Evolutionary conservation across 441 rosid species (phyloP).

Genomic region (Erysimum cheiri): DNA sequence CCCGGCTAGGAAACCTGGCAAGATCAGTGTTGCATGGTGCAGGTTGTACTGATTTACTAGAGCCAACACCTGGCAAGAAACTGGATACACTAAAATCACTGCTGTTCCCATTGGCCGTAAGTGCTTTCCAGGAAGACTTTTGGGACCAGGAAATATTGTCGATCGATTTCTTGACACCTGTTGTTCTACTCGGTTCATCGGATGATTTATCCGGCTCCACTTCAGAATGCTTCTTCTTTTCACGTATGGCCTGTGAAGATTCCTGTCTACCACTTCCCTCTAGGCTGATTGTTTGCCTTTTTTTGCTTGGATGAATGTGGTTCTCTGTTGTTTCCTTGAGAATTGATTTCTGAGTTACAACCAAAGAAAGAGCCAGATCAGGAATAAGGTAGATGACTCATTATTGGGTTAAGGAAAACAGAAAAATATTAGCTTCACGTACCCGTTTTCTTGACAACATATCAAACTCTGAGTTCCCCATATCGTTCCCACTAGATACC

Average conservation of each 20-base stretch:
- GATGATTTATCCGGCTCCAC: constrained; percentile 24
- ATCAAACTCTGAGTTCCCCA: constrained; percentile 30
- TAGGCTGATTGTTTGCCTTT: constrained; percentile 40
- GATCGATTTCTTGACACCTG: constrained; percentile 39
- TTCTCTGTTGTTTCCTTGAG: constrained; percentile 39
- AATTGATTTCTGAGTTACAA: constrained; percentile 52
- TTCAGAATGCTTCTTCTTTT: constrained; percentile 40
- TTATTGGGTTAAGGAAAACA: background rate
- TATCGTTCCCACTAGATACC: constrained; percentile 46
- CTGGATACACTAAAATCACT: constrained; percentile 55
- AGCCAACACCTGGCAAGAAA: constrained; percentile 45
- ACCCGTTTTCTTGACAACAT: constrained; percentile 54
- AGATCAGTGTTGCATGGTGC: constrained; percentile 31
- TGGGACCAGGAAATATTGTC: constrained; percentile 58
- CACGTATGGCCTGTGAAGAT: constrained; percentile 33
- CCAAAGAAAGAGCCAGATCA: constrained; percentile 32
- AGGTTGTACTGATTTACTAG: constrained; percentile 43
- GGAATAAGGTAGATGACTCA: background rate
- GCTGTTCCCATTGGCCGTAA: constrained; percentile 54
- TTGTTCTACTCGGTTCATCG: constrained; percentile 39
- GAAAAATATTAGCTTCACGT: constrained; percentile 15
- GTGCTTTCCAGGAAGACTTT: constrained; percentile 76
- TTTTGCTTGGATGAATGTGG: constrained; percentile 41
- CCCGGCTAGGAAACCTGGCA: constrained; percentile 1
- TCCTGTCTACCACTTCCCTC: constrained; percentile 46